These are phyloP conservation scores for Fagopyrum homotropicum DNA, from an alignment of 148 eudicot species.

Conservation along the genomic window DNA sequence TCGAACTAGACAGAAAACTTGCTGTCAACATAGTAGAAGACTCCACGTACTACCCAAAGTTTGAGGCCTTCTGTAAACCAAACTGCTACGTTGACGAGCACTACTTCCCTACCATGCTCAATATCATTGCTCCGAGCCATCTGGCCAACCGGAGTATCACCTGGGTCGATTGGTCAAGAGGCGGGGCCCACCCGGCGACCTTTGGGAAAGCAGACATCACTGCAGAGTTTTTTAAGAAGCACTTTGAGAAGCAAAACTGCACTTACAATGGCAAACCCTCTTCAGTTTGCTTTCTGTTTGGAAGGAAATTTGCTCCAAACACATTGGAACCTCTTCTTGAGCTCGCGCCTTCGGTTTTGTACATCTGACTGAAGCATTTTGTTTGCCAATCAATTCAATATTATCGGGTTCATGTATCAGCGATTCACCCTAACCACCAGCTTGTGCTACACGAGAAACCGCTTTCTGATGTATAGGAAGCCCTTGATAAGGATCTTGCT, in stretches of 20 bases:
- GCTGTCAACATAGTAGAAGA: conserved; percentile 53
- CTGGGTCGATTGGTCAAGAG: conserved; percentile 94
- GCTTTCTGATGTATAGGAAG: neutral
- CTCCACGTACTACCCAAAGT: conserved; percentile 50
- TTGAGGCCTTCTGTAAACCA: conserved; percentile 56
- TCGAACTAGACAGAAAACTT: conserved; percentile 55
- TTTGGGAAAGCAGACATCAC: conserved; percentile 58
- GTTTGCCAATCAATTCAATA: too few relatives aligned
- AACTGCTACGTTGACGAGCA: conserved; percentile 83
- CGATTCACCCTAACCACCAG: neutral
- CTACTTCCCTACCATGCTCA: conserved; percentile 83
- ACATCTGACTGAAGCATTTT: conserved; percentile 2
- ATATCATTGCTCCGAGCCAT: conserved; percentile 40
- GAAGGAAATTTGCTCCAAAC: conserved; percentile 71
- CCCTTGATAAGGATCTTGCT: neutral
- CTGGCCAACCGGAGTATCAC: conserved; percentile 77
- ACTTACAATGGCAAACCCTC: conserved; percentile 41
- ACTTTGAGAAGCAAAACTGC: conserved; percentile 32
- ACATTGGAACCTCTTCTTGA: conserved; percentile 55
- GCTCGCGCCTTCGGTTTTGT: conserved; percentile 33
- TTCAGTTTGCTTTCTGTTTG: conserved; percentile 55
- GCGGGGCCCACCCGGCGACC: conserved; percentile 82
- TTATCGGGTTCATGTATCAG: neutral
- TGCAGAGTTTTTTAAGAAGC: conserved; percentile 41
- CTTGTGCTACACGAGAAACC: neutral